Base-by-base conservation (phyloP, 805 yeast species). In the Starmera quercuum region DNA sequence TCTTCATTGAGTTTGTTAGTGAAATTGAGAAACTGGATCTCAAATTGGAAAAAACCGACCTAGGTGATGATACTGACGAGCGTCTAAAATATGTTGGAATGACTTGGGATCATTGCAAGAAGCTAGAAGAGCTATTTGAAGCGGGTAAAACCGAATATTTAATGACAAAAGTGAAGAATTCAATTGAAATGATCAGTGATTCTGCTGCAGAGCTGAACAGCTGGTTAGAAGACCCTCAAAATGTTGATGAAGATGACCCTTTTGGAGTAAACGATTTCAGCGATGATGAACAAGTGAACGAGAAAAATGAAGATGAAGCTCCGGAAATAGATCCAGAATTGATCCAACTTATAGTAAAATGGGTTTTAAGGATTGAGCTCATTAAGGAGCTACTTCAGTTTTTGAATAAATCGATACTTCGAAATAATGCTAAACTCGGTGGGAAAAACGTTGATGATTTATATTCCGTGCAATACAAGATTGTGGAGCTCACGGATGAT, bases 71-170 rank as follows among this genome's bases (percentile, higher is more conserved):
- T 11, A 45, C 46, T 4, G 58, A 60, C 21, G 64, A 47, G 4
- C 63, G 88, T 45, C 57, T 83, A 20, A 56, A 74, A 1, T 62
- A 74, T 1, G 72, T 83, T 15, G 92, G 87, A 12, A 69, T 71
- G 48, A 62, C 83, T 4, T 84, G 94, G 94, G 66, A 74, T n/a
- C 53, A 61, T 22, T 79, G 87, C 51, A 83, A 77, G 36, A 45
- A 49, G 0, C 33, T 82, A 7, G 53, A 56, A 9, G 51, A 56
- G 7, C 48, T 72, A 14, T 45, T 72, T 5, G 57, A 60, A 15
- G 56, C 52, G 17, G 86, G 86, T 0, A 68, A 73, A 31, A 40
- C 74, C 13, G 81, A 77, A 2, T 47, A 76, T 2, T 55, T 82
- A 33, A 70, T 68, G 23, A 44, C 45, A 20, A 69, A 67, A 34